These are phyloP conservation scores for Macrolepiota dolichaula DNA, from an alignment of 768 basidiomycete species.

Conservation along the genomic window DNA sequence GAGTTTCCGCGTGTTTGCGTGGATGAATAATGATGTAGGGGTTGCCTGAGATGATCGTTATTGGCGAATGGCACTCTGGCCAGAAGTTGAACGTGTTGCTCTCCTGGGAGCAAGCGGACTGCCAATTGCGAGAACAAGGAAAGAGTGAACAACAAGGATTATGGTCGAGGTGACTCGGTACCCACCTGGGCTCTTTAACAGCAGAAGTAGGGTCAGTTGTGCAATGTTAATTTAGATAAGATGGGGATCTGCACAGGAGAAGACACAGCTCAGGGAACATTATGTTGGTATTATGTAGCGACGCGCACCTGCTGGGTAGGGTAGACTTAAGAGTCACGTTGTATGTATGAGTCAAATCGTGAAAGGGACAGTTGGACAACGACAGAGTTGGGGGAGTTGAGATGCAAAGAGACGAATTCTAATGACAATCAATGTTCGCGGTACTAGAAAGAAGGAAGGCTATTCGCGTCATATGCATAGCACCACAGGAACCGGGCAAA, in stretches of 20 bases:
- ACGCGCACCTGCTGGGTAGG: not conserved
- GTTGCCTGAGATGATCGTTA: not conserved
- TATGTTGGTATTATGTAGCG: not conserved
- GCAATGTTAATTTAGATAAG: not conserved
- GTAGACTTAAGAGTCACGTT: not conserved
- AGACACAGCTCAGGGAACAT: not conserved
- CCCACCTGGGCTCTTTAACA: not conserved
- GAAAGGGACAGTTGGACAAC: not conserved
- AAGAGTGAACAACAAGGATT: not conserved
- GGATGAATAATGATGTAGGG: not conserved
- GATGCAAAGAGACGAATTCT: not conserved
- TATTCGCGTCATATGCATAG: not conserved
- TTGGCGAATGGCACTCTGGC: not conserved
- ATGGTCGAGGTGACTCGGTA: slow-evolving; percentile 1
- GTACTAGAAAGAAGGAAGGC: not conserved
- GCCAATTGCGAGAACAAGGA: not conserved
- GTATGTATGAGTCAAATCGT: not conserved
- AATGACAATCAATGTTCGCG: not conserved
- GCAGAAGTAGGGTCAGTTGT: slow-evolving; percentile 4
- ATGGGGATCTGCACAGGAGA: not conserved
- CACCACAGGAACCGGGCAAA: not conserved
- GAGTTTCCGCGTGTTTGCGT: not conserved
- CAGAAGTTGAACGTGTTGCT: not conserved
- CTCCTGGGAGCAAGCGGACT: not conserved
- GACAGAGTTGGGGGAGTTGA: not conserved